These are phyloP conservation scores for Candida railenensis DNA, from an alignment of 805 yeast species.

Conservation along the genomic window DNA sequence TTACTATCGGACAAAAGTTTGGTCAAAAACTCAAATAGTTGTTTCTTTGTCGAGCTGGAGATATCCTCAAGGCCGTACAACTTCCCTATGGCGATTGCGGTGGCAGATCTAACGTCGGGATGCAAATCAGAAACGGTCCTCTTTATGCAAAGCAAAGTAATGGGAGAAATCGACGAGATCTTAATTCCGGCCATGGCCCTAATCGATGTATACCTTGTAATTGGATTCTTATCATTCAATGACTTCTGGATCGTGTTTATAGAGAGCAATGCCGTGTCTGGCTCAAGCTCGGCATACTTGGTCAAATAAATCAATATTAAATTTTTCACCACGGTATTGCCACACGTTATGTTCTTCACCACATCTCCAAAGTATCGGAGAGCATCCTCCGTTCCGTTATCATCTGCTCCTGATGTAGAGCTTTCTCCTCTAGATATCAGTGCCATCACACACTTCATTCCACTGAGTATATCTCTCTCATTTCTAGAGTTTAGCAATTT, in stretches of 20 bases:
- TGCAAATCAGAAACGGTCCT: constrained; percentile 69
- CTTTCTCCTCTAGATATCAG: constrained; percentile 35
- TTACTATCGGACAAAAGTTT: constrained; percentile 64
- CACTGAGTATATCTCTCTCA: constrained; percentile 50
- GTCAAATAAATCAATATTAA: constrained; percentile 75
- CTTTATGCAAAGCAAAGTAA: constrained; percentile 69
- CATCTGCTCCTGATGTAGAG: not conserved
- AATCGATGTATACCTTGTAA: constrained; percentile 68
- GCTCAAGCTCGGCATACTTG: constrained; percentile 78
- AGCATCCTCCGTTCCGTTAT: constrained; percentile 24
- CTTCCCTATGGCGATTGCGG: constrained; percentile 74
- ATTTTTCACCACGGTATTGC: constrained; percentile 61
- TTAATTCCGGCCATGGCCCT: constrained; percentile 80
- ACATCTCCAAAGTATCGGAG: constrained; percentile 71
- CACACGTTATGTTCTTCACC: constrained; percentile 78
- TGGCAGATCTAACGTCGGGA: constrained; percentile 74
- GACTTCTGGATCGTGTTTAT: constrained; percentile 91
- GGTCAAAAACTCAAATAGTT: constrained; percentile 49
- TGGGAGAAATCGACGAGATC: constrained; percentile 78
- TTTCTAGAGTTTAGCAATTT: constrained; percentile 64
- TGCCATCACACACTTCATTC: constrained; percentile 43
- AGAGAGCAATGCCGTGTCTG: constrained; percentile 84
- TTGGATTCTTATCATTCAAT: constrained; percentile 66
- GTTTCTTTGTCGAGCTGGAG: constrained; percentile 43
- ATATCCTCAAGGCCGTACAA: constrained; percentile 29